Conservation (phyloP, 371 early-diverging fungal species). For the Actinomucor elegans region DNA sequence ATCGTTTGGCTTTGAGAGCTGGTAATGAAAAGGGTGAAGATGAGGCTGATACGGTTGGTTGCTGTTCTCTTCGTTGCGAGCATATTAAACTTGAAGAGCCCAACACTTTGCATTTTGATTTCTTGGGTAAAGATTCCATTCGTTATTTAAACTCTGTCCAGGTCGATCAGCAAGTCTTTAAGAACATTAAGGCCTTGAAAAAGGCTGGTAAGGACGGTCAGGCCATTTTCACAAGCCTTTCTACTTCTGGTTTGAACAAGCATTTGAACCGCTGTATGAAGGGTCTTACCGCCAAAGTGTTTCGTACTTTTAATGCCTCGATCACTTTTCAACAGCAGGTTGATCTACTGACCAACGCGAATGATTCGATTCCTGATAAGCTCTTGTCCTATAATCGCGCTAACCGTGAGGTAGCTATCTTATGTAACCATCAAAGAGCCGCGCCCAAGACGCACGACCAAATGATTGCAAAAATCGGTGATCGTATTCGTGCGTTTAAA, state of each 20-base stretch:
- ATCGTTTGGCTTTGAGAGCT: constrained; percentile 93
- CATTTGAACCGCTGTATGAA: constrained; percentile 83
- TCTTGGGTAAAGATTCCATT: constrained; percentile 97
- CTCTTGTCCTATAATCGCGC: constrained; percentile 94
- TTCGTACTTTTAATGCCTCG: constrained; percentile 98
- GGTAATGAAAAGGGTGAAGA: constrained; percentile 98
- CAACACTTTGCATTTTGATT: constrained; percentile 87
- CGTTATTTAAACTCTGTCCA: constrained; percentile 87
- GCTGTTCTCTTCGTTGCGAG: constrained; percentile 94
- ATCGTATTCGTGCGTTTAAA: constrained; percentile 82
- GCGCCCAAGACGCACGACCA: constrained; percentile 80
- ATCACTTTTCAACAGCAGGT: constrained; percentile 91
- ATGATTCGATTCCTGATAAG: constrained; percentile 83
- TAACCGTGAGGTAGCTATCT: constrained; percentile 93
- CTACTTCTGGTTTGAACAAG: constrained; percentile 81
- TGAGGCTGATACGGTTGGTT: constrained; percentile 98
- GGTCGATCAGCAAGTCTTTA: constrained; percentile 87
- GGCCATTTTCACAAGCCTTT: constrained; percentile 88
- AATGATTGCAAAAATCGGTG: constrained; percentile 78
- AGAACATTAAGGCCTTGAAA: constrained; percentile 89
- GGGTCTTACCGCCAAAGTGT: constrained; percentile 97
- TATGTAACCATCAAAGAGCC: constrained; percentile 96
- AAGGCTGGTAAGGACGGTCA: constrained; percentile 61
- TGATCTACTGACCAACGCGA: constrained; percentile 58
- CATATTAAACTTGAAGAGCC: constrained; percentile 83